Evolutionary conservation across 83 land plant species (phyloP), one percentile per base, ranked within the genome.

Genomic region (Picea abies): DNA sequence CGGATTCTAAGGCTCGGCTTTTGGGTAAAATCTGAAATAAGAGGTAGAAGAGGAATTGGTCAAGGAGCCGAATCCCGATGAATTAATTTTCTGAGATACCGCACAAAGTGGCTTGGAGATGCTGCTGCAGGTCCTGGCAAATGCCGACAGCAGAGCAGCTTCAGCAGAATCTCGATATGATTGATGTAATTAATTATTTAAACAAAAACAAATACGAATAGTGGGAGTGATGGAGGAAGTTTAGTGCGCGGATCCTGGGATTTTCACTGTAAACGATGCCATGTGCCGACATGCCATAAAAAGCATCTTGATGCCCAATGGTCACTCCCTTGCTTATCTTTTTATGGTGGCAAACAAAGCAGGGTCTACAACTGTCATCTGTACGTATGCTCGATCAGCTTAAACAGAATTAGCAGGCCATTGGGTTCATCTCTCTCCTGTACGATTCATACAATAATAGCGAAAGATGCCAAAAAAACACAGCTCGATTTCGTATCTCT

Each of bases 221-320:
- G 58, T 56, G 58, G 58, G 58, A 56, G 58, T 56, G 58, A 56
- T 56, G 58, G 58, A 56, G 58, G 58, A 56, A 2, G 58, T 56
- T 11, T 56, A 56, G 58, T 47, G 76, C 76, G 56, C 76, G 25
- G 77, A 56, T 52, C 4, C 15, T 35, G 78, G 58, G 58, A 56
- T 12, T 56, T 47, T 47, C 9, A 22, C 78, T 47, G 77, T 11
- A 44, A 3, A 0, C 77, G 47, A 19, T 37, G 76, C 76, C 76
- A 71, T 75, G 60, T 75, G 78, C 78, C 78, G 58, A 75, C 78
- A 75, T 75, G 58, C 77, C 78, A 26, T 22, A 47, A 25, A 75
- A 29, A 75, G 60, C 26, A 75, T 75, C 78, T 75, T 22, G 23
- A 10, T 75, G 76, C 76, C 7, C 76, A 39, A 71, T 19, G 49